phyloP scores from a whole-genome alignment of 1,139 yeast species.

The Saccharomycopsis crataegensis region DNA sequence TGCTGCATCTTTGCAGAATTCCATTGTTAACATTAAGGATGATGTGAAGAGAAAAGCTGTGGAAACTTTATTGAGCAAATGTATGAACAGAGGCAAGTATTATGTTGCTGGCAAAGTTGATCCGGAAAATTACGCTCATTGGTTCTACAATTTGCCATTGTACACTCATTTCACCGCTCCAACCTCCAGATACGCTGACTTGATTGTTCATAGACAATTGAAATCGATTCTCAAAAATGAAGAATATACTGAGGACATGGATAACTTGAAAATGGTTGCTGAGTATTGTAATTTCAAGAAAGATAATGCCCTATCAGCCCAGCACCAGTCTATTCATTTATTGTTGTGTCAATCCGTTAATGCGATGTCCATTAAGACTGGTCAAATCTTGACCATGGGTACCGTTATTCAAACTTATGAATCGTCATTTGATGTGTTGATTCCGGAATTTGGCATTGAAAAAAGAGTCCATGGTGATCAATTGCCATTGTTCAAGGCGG shows the following conservation, averaged over 20 bases:
- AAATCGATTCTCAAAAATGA: constrained; percentile 49
- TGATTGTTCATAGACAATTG: constrained; percentile 87
- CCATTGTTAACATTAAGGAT: constrained; percentile 61
- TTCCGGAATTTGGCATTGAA: constrained; percentile 94
- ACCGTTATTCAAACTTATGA: constrained; percentile 90
- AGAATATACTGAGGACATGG: constrained; percentile 48
- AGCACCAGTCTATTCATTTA: constrained; percentile 89
- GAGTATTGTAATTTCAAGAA: constrained; percentile 94
- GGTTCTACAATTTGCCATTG: constrained; percentile 71
- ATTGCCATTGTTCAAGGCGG: constrained; percentile 86
- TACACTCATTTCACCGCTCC: constrained; percentile 96
- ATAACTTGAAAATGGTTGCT: constrained; percentile 69
- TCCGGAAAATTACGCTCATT: constrained; percentile 71
- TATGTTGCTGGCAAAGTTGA: constrained; percentile 85
- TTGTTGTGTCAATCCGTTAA: constrained; percentile 78
- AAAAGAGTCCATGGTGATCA: constrained; percentile 98
- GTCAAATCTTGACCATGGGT: constrained; percentile 79
- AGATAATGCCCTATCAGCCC: constrained; percentile 90
- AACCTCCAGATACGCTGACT: constrained; percentile 83
- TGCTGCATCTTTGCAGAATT: constrained; percentile 64
- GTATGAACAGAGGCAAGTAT: constrained; percentile 80
- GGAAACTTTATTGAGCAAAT: constrained; percentile 73
- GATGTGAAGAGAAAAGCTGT: constrained; percentile 62
- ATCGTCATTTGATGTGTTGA: constrained; percentile 87
- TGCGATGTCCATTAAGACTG: constrained; percentile 67